Evolutionary conservation across 768 basidiomycete species (phyloP).

Genomic region (Rhizopogon sp.): DNA sequence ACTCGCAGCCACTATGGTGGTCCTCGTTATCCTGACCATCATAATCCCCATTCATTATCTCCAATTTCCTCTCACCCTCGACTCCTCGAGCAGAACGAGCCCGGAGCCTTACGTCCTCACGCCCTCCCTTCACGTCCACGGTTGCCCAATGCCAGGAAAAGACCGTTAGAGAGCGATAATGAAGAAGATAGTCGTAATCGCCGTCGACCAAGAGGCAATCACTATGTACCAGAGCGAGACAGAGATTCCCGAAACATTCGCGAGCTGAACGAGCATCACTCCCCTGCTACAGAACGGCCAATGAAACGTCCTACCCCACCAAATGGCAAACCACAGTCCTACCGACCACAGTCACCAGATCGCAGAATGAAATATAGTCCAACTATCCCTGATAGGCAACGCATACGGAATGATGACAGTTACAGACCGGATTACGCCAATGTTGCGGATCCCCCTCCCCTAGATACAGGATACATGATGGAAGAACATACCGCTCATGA

Average conservation of each 20-base stretch:
- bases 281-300: slow-evolving; percentile 9
- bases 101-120: neutral
- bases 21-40: slow-evolving; percentile 5
- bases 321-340: too few species aligned
- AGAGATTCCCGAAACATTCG: slow-evolving; percentile 4
- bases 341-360: neutral
- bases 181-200: slow-evolving; percentile 14
- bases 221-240: slow-evolving; percentile 8
- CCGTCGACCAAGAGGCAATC: slow-evolving; percentile 18
- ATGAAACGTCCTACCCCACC: neutral
- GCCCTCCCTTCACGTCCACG: slow-evolving; percentile 8
- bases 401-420: neutral
- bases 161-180: slow-evolving; percentile 16
- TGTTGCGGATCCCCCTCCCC: neutral
- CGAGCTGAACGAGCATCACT: neutral
- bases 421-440: neutral
- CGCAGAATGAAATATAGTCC: neutral
- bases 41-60: slow-evolving; percentile 7
- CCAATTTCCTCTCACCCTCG: neutral
- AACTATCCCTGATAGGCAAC: neutral
- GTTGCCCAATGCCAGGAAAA: slow-evolving; percentile 11
- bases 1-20: neutral
- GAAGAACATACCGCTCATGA: neutral
- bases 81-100: neutral
- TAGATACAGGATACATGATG: neutral